Evolutionary conservation across 1,139 yeast species (phyloP).

Genomic region (Petasospora fabianii): DNA sequence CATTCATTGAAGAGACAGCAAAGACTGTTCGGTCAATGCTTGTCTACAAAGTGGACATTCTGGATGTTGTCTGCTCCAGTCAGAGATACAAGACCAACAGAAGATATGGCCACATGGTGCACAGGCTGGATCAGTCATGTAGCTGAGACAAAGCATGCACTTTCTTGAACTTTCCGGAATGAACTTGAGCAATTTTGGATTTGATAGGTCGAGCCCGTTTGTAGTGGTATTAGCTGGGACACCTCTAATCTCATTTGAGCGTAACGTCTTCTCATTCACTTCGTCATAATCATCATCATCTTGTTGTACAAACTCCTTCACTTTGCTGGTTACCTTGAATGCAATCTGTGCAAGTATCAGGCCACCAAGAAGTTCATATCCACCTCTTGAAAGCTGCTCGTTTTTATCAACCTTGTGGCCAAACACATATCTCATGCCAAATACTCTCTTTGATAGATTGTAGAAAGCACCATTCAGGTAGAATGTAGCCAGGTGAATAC

Average conservation of each 20-base stretch:
- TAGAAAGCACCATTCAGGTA: conserved; percentile 81
- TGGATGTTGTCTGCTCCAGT: conserved; percentile 84
- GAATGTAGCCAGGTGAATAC: conserved; percentile 74
- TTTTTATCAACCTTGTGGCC: conserved; percentile 56
- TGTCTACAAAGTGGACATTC: conserved; percentile 94
- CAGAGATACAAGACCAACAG: conserved; percentile 89
- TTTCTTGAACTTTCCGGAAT: conserved; percentile 67
- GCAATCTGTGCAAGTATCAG: conserved; percentile 59
- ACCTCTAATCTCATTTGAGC: conserved; percentile 15
- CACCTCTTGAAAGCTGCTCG: conserved; percentile 42
- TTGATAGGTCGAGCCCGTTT: conserved; percentile 47
- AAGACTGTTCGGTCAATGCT: conserved; percentile 65
- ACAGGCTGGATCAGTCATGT: conserved; percentile 78
- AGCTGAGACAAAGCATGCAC: conserved; percentile 80
- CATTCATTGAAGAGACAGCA: conserved; percentile 50
- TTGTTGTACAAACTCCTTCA: conserved; percentile 8
- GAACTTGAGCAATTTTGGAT: conserved; percentile 57
- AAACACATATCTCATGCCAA: conserved; percentile 75
- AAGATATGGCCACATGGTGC: conserved; percentile 91
- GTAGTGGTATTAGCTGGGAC: conserved; percentile 9
- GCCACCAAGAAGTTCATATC: conserved; percentile 76
- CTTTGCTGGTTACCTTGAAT: conserved; percentile 36
- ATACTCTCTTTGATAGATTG: conserved; percentile 67
- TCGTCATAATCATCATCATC: conserved; percentile 6
- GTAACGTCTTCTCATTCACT: background rate